phyloP scores from a whole-genome alignment of 2,329 filamentous ascomycete species.

The Lachnellula suecica region DNA sequence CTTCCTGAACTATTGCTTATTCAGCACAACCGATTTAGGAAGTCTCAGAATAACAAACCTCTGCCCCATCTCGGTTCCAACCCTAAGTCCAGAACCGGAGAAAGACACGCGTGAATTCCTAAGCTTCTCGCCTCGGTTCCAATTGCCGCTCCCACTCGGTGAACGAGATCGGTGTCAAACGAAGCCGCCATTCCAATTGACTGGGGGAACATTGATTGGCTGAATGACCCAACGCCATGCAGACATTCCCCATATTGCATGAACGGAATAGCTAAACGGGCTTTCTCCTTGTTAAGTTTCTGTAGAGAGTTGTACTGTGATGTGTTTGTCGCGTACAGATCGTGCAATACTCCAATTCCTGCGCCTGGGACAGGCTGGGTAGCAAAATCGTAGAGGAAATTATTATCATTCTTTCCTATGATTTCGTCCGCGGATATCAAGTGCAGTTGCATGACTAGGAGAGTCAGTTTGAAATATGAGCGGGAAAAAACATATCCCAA shows the following conservation, averaged over 20 bases:
- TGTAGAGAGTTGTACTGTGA: slow-evolving; percentile 43
- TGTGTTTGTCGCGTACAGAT: slow-evolving; percentile 43
- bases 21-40: background rate
- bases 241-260: slow-evolving; percentile 45
- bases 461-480: background rate
- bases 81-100: slow-evolving; percentile 43
- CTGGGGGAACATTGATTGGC: slow-evolving; percentile 46
- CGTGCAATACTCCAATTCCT: slow-evolving; percentile 41
- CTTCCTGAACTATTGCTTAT: slow-evolving; percentile 31
- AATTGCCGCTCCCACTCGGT: slow-evolving; percentile 42
- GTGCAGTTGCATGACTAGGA: slow-evolving; percentile 41
- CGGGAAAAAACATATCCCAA: background rate
- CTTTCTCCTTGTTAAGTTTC: slow-evolving; percentile 36
- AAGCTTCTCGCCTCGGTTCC: slow-evolving; percentile 43
- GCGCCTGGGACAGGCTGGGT: slow-evolving; percentile 34
- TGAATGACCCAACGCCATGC: slow-evolving; percentile 44
- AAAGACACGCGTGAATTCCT: slow-evolving; percentile 44
- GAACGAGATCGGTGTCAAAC: slow-evolving; percentile 42
- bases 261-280: slow-evolving; percentile 39
- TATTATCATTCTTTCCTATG: slow-evolving; percentile 37
- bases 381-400: slow-evolving; percentile 32
- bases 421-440: slow-evolving; percentile 44
- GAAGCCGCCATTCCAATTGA: slow-evolving; percentile 40
- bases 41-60: slow-evolving; percentile 15
- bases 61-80: slow-evolving; percentile 45